Percentiles rank a stretch among this genome's conserved stretches.
Conservation (phyloP, 495 filamentous ascomycete genomes). For the Xylaria venustula region DNA sequence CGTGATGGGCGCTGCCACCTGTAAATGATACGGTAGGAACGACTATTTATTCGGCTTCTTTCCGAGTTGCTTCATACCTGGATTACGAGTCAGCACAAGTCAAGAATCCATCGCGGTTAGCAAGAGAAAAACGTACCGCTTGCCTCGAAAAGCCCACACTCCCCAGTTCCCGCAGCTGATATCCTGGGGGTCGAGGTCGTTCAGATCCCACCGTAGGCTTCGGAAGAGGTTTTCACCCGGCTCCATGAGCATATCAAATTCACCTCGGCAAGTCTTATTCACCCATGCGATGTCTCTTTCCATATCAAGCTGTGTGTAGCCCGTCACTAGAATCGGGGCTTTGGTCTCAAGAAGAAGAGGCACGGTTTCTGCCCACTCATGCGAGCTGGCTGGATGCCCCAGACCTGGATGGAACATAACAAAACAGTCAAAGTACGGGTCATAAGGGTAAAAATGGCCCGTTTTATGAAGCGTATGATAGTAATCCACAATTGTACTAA, state of each 20-base stretch:
- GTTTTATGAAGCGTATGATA: constrained; percentile 95
- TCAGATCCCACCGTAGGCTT: constrained; percentile 95
- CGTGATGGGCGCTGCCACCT: no score
- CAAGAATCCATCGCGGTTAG: background rate
- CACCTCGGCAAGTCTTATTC: constrained; percentile 73
- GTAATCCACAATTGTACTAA: constrained; percentile 95
- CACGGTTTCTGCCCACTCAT: constrained; percentile 90
- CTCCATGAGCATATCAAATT: constrained; percentile 88
- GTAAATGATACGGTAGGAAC: background rate
- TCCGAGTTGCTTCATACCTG: constrained; percentile 64
- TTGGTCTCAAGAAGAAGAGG: constrained; percentile 92
- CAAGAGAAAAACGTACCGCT: constrained; percentile 65
- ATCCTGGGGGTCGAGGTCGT: constrained; percentile 92
- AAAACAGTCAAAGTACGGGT: constrained; percentile 97
- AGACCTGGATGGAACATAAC: constrained; percentile 95
- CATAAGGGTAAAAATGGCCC: constrained; percentile 84
- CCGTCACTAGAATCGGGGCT: constrained; percentile 86
- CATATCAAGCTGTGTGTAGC: constrained; percentile 95
- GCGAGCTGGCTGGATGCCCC: constrained; percentile 86
- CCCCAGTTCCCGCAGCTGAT: constrained; percentile 96
- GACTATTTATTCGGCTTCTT: constrained; percentile 34
- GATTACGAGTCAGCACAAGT: constrained; percentile 7
- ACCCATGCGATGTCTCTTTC: constrained; percentile 88
- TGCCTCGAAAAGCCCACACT: constrained; percentile 93
- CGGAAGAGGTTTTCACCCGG: constrained; percentile 93